These are phyloP conservation scores for Sporisorium reilianum DNA, from an alignment of 1,284 basidiomycete species.

Conservation along the genomic window DNA sequence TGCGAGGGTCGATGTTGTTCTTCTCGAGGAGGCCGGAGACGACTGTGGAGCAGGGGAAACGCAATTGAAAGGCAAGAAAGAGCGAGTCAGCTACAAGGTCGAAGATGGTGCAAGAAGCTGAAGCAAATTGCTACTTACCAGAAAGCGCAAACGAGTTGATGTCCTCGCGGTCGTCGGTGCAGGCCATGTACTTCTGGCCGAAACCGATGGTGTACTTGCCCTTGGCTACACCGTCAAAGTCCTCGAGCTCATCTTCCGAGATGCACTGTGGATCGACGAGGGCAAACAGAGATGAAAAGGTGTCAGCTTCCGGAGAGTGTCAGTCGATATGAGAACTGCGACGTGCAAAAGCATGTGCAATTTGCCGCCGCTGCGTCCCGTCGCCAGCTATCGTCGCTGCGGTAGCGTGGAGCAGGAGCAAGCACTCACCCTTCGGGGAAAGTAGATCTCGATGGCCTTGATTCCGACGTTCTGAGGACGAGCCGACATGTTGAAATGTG, in stretches of 20 bases:
- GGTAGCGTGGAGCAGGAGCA: background rate
- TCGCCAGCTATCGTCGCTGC: background rate
- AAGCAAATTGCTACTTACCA: constrained; percentile 73
- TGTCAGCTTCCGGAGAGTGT: constrained; percentile 6
- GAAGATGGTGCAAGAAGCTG: background rate
- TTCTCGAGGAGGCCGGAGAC: constrained; percentile 85
- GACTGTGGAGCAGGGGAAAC: constrained; percentile 54
- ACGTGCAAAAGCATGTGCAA: background rate
- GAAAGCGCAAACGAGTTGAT: constrained; percentile 98
- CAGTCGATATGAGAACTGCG: background rate
- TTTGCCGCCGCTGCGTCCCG: background rate
- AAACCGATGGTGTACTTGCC: constrained; percentile 99
- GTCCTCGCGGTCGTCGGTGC: constrained; percentile 93
- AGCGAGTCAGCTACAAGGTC: background rate
- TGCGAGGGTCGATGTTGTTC: constrained; percentile 94
- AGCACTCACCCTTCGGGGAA: constrained; percentile 84
- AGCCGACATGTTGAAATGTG: constrained; percentile 50
- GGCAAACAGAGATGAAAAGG: background rate
- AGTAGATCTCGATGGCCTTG: constrained; percentile 91
- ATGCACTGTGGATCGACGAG: constrained; percentile 54
- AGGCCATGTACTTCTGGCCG: constrained; percentile 97
- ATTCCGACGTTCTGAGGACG: constrained; percentile 92
- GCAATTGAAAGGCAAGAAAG: background rate
- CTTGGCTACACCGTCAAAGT: constrained; percentile 92
- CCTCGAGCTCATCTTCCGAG: constrained; percentile 74